phyloP scores from a whole-genome alignment of 371 early-diverging fungal genomes.

The Actinomucor elegans region DNA sequence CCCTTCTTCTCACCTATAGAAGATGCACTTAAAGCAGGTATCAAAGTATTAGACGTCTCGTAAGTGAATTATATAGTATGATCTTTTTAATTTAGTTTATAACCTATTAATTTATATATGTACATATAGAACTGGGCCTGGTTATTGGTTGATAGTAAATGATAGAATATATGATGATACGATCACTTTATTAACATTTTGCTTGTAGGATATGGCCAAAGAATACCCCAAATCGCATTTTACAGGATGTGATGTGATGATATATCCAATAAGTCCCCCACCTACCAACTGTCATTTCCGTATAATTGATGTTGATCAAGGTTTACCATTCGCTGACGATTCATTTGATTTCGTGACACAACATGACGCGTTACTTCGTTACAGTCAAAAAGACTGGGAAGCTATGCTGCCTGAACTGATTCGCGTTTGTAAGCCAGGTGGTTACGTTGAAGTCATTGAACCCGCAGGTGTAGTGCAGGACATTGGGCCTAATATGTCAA shows the following conservation, averaged over 20 bases:
- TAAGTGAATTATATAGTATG: slow-evolving; percentile 10
- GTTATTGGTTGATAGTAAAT: slow-evolving; percentile 35
- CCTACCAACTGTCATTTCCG: slow-evolving; percentile 45
- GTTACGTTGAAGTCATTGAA: slow-evolving; percentile 34
- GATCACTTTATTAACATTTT: background rate
- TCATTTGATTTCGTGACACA: slow-evolving; percentile 32
- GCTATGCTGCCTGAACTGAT: slow-evolving; percentile 19
- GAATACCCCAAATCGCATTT: slow-evolving; percentile 41
- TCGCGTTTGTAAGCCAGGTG: slow-evolving; percentile 25
- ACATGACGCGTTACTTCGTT: slow-evolving; percentile 20
- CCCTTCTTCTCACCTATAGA: slow-evolving; percentile 26
- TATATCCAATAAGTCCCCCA: slow-evolving; percentile 38
- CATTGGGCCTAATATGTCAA: slow-evolving; percentile 45
- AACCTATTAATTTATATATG: background rate
- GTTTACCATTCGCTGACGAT: slow-evolving; percentile 28
- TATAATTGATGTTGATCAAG: slow-evolving; percentile 25
- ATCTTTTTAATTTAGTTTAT: too few relatives aligned
- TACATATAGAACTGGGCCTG: slow-evolving; percentile 29
- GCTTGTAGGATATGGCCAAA: slow-evolving; percentile 35
- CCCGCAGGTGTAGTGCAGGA: slow-evolving; percentile 29
- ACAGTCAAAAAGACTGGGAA: slow-evolving; percentile 25
- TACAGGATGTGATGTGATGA: slow-evolving; percentile 34
- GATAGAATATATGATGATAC: too few relatives aligned
- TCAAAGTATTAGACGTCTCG: slow-evolving; percentile 28
- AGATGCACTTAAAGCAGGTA: slow-evolving; percentile 19